These are phyloP conservation scores for Theileria parva DNA, from an alignment of 169 alveolate genomes.

Conservation along the genomic window DNA sequence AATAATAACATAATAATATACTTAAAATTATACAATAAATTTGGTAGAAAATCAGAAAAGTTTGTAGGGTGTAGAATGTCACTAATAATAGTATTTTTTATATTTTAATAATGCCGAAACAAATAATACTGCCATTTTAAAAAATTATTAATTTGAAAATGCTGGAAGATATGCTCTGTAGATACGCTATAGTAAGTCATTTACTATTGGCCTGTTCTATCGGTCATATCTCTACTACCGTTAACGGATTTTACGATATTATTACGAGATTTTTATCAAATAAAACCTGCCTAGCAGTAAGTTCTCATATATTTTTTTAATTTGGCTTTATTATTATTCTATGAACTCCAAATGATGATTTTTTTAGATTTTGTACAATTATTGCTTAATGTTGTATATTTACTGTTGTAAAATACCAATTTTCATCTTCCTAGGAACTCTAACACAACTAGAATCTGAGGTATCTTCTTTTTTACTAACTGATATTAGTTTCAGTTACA, in stretches of 20 bases:
- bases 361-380: slow-evolving; percentile 67
- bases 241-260: slow-evolving; percentile 57
- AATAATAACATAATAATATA: neutral
- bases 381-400: slow-evolving; percentile 65
- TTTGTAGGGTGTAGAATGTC: neutral
- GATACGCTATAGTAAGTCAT: slow-evolving; percentile 61
- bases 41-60: neutral
- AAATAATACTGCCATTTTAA: neutral
- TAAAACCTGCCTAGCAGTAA: slow-evolving; percentile 57
- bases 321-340: neutral
- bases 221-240: slow-evolving; percentile 41
- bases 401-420: slow-evolving; percentile 57
- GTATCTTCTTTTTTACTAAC: neutral
- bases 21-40: no score
- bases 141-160: neutral
- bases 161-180: slow-evolving; percentile 32
- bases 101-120: neutral
- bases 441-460: slow-evolving; percentile 69
- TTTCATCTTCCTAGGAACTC: slow-evolving; percentile 68
- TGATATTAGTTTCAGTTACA: neutral
- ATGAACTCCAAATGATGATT: neutral
- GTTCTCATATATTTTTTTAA: neutral
- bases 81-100: neutral
- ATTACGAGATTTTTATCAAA: slow-evolving; percentile 28
- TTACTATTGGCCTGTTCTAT: slow-evolving; percentile 56